phyloP scores from a whole-genome alignment of 176 grass and related monocot genomes.

The Ampelocalamus luodianensis region DNA sequence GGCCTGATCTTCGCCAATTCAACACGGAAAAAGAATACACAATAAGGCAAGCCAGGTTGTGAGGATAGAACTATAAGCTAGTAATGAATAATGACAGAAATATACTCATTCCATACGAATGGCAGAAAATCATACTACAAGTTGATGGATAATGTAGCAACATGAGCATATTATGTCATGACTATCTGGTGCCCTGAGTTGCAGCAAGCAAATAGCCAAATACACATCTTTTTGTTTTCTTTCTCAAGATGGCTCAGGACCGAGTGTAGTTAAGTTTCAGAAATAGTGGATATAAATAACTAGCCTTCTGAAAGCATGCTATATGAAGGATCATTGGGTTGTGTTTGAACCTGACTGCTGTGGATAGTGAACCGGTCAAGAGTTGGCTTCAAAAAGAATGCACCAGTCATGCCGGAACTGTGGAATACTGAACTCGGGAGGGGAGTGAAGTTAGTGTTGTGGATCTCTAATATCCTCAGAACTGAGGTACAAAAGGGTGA shows the following conservation, averaged over 20 bases:
- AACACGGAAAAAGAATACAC: no score
- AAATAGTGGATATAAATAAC: background rate
- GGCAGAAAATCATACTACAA: background rate
- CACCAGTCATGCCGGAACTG: background rate
- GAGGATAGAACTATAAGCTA: background rate
- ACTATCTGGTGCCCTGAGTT: background rate
- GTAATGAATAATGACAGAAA: background rate
- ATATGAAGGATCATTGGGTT: background rate
- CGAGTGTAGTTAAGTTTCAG: background rate
- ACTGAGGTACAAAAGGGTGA: background rate
- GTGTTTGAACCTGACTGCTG: background rate
- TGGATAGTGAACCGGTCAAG: slow-evolving; percentile 2
- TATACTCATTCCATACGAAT: background rate
- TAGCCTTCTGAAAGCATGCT: background rate
- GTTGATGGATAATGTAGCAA: slow-evolving; percentile 14
- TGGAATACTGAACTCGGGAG: background rate
- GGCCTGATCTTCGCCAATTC: no score
- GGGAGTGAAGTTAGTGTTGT: background rate
- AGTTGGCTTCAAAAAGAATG: slow-evolving; percentile 8
- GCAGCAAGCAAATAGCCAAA: background rate
- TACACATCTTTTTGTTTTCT: background rate
- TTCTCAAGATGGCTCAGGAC: background rate
- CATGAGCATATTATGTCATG: background rate
- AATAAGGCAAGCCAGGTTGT: no score
- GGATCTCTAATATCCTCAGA: background rate